A percentile compares a stretch with the other conserved stretches of the same genome.
Conservation (phyloP, 768 basidiomycete species). For the Mycena vitilis region DNA sequence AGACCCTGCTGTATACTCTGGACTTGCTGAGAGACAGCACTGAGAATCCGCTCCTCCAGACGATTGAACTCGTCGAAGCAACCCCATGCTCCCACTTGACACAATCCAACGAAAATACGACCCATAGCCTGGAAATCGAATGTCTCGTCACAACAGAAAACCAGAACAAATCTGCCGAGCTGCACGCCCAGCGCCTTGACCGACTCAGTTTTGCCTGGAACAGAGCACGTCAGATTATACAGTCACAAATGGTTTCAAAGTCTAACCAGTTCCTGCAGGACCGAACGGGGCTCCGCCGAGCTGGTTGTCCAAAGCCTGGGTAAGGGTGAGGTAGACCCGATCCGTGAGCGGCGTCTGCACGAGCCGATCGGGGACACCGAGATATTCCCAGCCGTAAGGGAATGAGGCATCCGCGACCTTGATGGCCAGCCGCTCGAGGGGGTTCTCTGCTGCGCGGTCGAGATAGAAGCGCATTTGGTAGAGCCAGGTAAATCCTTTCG, state of each 20-base stretch:
- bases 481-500: constrained; percentile 89
- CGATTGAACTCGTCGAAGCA: constrained; percentile 99
- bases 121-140: constrained; percentile 99
- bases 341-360: constrained; percentile 99
- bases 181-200: constrained; percentile 99
- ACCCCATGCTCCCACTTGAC: constrained; percentile 99
- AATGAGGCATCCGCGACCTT: constrained; percentile 92
- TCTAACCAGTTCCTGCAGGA: constrained; percentile 92
- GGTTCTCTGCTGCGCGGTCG: constrained; percentile 74
- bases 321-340: constrained; percentile 94
- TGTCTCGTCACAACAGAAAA: constrained; percentile 99
- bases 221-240: constrained; percentile 28
- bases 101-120: constrained; percentile 97
- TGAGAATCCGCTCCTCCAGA: constrained; percentile 96
- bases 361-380: constrained; percentile 95
- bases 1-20: constrained; percentile 98
- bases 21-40: constrained; percentile 98
- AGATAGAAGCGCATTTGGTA: constrained; percentile 99
- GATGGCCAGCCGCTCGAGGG: constrained; percentile 84
- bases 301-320: constrained; percentile 94
- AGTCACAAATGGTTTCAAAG: constrained; percentile 15
- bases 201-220: constrained; percentile 94
- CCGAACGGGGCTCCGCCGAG: constrained; percentile 98
- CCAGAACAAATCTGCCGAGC: constrained; percentile 97
- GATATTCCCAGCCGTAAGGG: constrained; percentile 98